Evolutionary conservation across 2,329 filamentous ascomycete genomes (phyloP).

Genomic region (Talaromyces sp.): DNA sequence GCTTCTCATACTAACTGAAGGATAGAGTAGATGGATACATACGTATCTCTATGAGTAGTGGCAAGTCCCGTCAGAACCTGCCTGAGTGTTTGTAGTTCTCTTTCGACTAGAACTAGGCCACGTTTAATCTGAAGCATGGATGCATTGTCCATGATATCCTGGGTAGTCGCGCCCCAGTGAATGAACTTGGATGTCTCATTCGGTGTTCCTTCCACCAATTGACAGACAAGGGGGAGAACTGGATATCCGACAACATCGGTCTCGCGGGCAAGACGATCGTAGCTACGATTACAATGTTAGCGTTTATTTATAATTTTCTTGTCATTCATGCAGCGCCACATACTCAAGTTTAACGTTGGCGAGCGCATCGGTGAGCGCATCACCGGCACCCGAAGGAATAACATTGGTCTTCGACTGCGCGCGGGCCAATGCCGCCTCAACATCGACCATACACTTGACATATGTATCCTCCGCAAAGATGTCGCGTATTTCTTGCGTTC

Average conservation of each 20-base stretch:
- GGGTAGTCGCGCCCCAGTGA: conserved; percentile 62
- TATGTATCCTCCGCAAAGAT: conserved; percentile 30
- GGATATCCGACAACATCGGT: conserved; percentile 32
- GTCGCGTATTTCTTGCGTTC: conserved; percentile 28
- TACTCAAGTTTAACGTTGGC: conserved; percentile 14
- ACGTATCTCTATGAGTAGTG: conserved; percentile 49
- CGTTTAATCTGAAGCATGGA: conserved; percentile 55
- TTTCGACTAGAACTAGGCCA: conserved; percentile 41
- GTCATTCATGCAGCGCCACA: too few relatives aligned
- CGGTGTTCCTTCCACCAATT: conserved; percentile 23
- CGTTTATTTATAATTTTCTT: too few relatives aligned
- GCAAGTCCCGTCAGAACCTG: conserved; percentile 45
- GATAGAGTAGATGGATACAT: neutral
- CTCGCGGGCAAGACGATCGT: conserved; percentile 23
- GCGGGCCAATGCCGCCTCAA: conserved; percentile 27
- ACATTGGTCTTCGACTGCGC: conserved; percentile 25
- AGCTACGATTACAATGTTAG: neutral
- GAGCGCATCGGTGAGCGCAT: conserved; percentile 20
- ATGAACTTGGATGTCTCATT: conserved; percentile 44
- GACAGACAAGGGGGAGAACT: conserved; percentile 27
- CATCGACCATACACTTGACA: conserved; percentile 19
- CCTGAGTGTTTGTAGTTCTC: conserved; percentile 33
- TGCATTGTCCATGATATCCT: conserved; percentile 60
- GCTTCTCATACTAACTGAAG: neutral
- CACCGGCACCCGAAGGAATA: conserved; percentile 23